Conservation (phyloP, 73 alveolate genomes). For the Paraurostyla sp. region DNA sequence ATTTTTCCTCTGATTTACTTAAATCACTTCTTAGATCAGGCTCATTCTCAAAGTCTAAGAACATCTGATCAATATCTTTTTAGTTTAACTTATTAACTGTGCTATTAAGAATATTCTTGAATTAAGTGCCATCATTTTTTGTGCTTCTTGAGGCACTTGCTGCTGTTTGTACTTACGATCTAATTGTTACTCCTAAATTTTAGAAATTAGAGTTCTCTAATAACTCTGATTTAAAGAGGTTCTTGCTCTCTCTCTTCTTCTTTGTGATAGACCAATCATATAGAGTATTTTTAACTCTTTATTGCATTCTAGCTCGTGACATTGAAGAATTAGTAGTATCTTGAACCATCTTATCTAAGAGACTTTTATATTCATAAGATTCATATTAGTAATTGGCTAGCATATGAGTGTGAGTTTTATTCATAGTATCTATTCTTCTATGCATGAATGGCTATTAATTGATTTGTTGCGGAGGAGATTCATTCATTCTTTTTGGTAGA, state of each 20-base stretch:
- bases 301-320: slow-evolving; percentile 8
- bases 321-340: not conserved
- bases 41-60: not conserved
- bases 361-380: not conserved
- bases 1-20: not conserved
- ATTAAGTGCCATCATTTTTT: not conserved
- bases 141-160: not conserved
- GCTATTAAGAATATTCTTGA: too few relatives aligned
- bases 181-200: not conserved
- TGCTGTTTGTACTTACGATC: slow-evolving; percentile 3
- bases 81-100: too few relatives aligned
- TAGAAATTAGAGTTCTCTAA: slow-evolving; percentile 28
- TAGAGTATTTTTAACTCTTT: not conserved
- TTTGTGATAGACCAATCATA: not conserved
- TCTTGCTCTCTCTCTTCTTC: not conserved
- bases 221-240: not conserved
- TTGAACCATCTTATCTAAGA: not conserved
- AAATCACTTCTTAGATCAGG: not conserved
- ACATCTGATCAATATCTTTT: not conserved
- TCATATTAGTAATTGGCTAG: not conserved
- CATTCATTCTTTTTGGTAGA: not conserved
- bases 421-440: not conserved
- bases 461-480: not conserved
- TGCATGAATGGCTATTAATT: not conserved
- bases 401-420: not conserved